Evolutionary conservation across 441 rosid genomes (phyloP).

Genomic region (Eutrema salsugineum): DNA sequence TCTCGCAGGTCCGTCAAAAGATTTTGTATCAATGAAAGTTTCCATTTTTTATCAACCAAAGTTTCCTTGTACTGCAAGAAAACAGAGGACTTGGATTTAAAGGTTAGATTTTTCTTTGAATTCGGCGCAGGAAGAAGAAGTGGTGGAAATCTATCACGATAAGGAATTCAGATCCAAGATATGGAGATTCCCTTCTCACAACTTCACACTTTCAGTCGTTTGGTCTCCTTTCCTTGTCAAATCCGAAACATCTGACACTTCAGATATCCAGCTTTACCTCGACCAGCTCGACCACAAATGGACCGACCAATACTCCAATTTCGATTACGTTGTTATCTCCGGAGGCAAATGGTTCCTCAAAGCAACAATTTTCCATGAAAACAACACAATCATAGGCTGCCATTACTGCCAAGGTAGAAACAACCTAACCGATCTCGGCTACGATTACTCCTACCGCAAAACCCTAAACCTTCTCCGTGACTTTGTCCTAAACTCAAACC

Average conservation of each 20-base stretch:
- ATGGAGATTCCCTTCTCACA: constrained; percentile 55
- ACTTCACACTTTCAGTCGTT: constrained; percentile 53
- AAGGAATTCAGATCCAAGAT: constrained; percentile 49
- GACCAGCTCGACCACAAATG: constrained; percentile 51
- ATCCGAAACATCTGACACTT: constrained; percentile 37
- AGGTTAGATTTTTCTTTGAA: background rate
- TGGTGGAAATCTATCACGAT: constrained; percentile 53
- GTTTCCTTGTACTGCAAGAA: constrained; percentile 9
- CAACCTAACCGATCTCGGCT: constrained; percentile 51
- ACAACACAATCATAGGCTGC: constrained; percentile 44
- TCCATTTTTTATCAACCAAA: background rate
- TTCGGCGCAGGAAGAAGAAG: constrained; percentile 43
- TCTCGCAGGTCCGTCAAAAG: constrained; percentile 40
- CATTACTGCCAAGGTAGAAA: constrained; percentile 49
- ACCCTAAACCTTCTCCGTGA: constrained; percentile 35
- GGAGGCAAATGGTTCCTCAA: constrained; percentile 75
- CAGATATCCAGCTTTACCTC: constrained; percentile 47
- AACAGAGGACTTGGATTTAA: background rate
- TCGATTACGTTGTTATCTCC: constrained; percentile 47
- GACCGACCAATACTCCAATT: constrained; percentile 38
- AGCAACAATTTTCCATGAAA: constrained; percentile 51
- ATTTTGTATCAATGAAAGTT: background rate
- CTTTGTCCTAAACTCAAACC: constrained; percentile 30
- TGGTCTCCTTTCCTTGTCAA: constrained; percentile 57
- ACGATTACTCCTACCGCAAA: constrained; percentile 45